These are phyloP conservation scores for Cinnamomum micranthum DNA, from an alignment of 164 flowering plant genomes.

Conservation along the genomic window DNA sequence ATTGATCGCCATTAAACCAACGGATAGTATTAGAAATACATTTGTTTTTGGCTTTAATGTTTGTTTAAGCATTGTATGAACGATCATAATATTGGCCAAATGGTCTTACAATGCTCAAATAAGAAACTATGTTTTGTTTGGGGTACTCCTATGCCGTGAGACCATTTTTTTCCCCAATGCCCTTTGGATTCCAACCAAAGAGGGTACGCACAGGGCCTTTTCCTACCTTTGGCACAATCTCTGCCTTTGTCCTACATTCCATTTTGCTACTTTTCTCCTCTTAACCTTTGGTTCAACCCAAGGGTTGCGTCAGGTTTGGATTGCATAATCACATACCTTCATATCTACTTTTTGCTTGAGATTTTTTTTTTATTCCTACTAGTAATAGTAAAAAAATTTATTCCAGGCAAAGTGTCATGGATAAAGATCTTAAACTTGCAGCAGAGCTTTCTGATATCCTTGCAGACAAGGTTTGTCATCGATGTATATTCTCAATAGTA, in stretches of 20 bases:
- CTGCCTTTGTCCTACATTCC: not conserved
- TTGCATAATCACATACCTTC: not conserved
- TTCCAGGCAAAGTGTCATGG: slow-evolving; percentile 16
- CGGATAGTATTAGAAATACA: no score
- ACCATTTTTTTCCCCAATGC: no score
- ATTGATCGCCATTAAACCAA: no score
- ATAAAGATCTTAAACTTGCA: slow-evolving; percentile 12
- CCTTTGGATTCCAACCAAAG: no score
- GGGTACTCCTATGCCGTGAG: no score
- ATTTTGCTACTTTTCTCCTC: not conserved
- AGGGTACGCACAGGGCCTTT: no score
- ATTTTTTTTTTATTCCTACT: not conserved
- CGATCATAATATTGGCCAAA: no score
- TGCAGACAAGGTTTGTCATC: slow-evolving; percentile 19
- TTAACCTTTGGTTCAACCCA: not conserved
- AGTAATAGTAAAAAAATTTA: not conserved
- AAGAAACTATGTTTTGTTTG: no score
- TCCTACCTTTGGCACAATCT: not conserved
- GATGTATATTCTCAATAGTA: not conserved
- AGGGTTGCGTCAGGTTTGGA: not conserved
- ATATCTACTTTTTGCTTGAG: not conserved
- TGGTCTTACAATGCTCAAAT: no score
- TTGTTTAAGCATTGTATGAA: no score
- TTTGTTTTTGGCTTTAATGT: no score
- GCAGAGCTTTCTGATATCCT: slow-evolving; percentile 23